These are phyloP conservation scores for Coniosporium tulheliwenetii DNA, from an alignment of 2,329 filamentous ascomycete species.

Conservation along the genomic window DNA sequence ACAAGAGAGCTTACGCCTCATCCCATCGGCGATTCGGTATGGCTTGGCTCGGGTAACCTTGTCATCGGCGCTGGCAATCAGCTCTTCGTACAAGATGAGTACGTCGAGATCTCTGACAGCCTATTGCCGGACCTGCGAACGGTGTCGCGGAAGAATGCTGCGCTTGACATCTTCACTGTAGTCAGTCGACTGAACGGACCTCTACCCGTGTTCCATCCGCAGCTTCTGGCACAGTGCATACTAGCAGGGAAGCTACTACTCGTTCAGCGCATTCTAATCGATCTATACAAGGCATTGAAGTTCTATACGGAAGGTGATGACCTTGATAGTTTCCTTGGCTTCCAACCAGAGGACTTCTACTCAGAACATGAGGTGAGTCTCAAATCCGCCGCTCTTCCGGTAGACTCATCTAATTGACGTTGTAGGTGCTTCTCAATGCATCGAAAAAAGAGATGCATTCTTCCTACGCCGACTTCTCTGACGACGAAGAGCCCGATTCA, in stretches of 20 bases:
- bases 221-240: constrained; percentile 77
- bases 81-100: constrained; percentile 67
- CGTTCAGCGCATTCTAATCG: constrained; percentile 58
- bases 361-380: constrained; percentile 23
- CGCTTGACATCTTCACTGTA: constrained; percentile 62
- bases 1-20: constrained; percentile 73
- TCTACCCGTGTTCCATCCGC: constrained; percentile 80
- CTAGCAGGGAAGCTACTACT: constrained; percentile 58
- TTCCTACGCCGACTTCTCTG: constrained; percentile 35
- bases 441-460: constrained; percentile 32
- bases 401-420: background rate
- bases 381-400: background rate
- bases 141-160: constrained; percentile 30
- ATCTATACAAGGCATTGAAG: constrained; percentile 61
- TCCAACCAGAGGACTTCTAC: constrained; percentile 33
- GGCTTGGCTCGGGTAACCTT: constrained; percentile 72
- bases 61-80: constrained; percentile 86
- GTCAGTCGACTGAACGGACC: constrained; percentile 76
- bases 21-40: constrained; percentile 83
- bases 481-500: constrained; percentile 42
- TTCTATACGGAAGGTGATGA: constrained; percentile 69
- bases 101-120: constrained; percentile 48
- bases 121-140: constrained; percentile 40
- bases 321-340: constrained; percentile 61
- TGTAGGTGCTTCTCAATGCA: constrained; percentile 15